Conservation (phyloP, 202 grass and related monocot species). For the Zoysia matrella region DNA sequence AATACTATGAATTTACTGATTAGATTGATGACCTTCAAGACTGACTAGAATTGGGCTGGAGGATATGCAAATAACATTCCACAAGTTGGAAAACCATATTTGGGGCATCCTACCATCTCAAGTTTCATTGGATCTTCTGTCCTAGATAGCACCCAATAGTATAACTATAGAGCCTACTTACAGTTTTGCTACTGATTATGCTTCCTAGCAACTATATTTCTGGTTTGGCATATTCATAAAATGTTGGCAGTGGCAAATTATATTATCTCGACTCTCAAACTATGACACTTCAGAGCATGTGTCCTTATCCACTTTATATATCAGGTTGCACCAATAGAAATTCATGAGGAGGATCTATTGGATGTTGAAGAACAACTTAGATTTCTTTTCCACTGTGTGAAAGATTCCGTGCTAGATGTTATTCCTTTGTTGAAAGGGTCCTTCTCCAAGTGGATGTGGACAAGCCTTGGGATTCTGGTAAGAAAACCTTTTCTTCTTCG, state of each 20-base stretch:
- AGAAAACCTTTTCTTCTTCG: conserved; percentile 34
- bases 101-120: not conserved
- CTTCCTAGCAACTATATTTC: conserved; percentile 11
- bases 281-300: conserved; percentile 1
- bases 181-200: conserved; percentile 1
- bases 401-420: conserved; percentile 68
- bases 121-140: conserved; percentile 20
- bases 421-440: conserved; percentile 84
- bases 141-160: not conserved
- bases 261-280: not conserved
- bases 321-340: conserved; percentile 97
- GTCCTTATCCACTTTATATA: conserved; percentile 33
- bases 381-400: conserved; percentile 76
- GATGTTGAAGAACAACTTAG: conserved; percentile 93
- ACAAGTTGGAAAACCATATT: not conserved
- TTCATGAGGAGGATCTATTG: conserved; percentile 82
- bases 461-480: conserved; percentile 77
- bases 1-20: not conserved
- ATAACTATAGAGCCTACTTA: not conserved
- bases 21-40: conserved; percentile 6
- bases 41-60: not conserved
- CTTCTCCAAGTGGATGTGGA: conserved; percentile 92
- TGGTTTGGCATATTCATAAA: conserved; percentile 27
- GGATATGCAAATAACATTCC: not conserved
- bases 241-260: not conserved